phyloP scores from a whole-genome alignment of 1,139 yeast genomes.

The Geotrichum histeridarum region DNA sequence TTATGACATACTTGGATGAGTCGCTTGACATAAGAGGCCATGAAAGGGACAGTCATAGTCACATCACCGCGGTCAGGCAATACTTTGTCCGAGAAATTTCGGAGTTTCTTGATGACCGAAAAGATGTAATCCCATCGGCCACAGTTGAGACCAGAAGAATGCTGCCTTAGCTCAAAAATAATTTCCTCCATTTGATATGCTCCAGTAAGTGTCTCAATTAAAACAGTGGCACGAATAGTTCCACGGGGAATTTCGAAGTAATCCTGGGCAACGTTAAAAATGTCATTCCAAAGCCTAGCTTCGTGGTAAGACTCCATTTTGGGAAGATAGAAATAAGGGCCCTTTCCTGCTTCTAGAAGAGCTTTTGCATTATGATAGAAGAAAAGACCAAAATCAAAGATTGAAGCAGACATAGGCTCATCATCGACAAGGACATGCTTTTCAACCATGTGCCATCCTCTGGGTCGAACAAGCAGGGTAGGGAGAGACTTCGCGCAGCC shows the following conservation, averaged over 20 bases:
- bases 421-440: constrained; percentile 70
- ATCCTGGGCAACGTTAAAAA: constrained; percentile 66
- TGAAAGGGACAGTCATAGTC: constrained; percentile 70
- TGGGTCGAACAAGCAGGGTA: constrained; percentile 74
- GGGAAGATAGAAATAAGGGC: constrained; percentile 75
- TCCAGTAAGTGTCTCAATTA: constrained; percentile 71
- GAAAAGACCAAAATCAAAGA: constrained; percentile 73
- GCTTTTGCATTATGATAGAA: constrained; percentile 70
- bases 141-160: constrained; percentile 71
- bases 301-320: constrained; percentile 77
- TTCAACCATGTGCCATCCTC: constrained; percentile 83
- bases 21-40: constrained; percentile 63
- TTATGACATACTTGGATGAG: constrained; percentile 67
- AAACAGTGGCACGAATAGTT: constrained; percentile 68
- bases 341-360: constrained; percentile 54
- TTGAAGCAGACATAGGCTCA: constrained; percentile 66
- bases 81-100: constrained; percentile 57
- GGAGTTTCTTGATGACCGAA: constrained; percentile 62
- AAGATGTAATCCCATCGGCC: constrained; percentile 83
- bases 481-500: constrained; percentile 56
- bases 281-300: constrained; percentile 75
- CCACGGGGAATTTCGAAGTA: constrained; percentile 62
- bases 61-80: constrained; percentile 71
- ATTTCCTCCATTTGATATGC: constrained; percentile 81
- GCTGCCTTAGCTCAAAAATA: constrained; percentile 67